phyloP scores from a whole-genome alignment of 2,329 filamentous ascomycete genomes.

The Tolypocladium ophioglossoides region DNA sequence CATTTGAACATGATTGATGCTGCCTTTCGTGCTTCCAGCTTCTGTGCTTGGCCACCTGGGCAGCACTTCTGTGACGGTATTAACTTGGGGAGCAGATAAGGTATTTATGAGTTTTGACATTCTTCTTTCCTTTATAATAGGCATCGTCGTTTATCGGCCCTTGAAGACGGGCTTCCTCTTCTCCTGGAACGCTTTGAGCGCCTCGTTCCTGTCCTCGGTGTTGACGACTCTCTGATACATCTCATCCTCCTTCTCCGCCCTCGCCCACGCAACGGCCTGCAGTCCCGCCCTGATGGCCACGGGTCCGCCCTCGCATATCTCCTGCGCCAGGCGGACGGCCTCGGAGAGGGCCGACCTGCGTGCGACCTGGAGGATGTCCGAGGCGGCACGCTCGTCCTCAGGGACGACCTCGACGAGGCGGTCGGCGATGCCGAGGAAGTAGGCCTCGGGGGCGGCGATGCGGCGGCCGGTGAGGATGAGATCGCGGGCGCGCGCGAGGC shows the following conservation, averaged over 20 bases:
- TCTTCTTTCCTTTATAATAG: neutral
- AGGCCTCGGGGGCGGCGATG: conserved; percentile 73
- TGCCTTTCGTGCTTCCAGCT: neutral
- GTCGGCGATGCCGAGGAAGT: conserved; percentile 84
- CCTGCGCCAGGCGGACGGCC: conserved; percentile 66
- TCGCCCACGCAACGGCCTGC: conserved; percentile 62
- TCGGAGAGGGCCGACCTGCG: conserved; percentile 61
- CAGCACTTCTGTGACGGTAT: neutral
- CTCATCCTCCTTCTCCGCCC: conserved; percentile 70
- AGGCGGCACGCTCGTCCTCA: conserved; percentile 34
- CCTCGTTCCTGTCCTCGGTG: conserved; percentile 82
- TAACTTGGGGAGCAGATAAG: neutral
- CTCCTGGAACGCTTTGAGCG: conserved; percentile 68
- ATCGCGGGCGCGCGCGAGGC: conserved; percentile 72
- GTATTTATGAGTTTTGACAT: neutral
- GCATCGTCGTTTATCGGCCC: conserved; percentile 28
- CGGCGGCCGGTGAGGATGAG: conserved; percentile 84
- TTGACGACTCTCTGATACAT: conserved; percentile 77
- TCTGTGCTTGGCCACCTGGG: neutral
- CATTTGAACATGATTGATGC: neutral
- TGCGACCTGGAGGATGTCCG: conserved; percentile 43
- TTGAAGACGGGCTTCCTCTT: conserved; percentile 51
- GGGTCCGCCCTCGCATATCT: conserved; percentile 85
- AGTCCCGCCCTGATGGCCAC: conserved; percentile 72
- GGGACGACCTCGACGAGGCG: conserved; percentile 72